These are phyloP conservation scores for Aspergillus phoenicis DNA, from an alignment of 2,329 filamentous ascomycete species.

Conservation along the genomic window DNA sequence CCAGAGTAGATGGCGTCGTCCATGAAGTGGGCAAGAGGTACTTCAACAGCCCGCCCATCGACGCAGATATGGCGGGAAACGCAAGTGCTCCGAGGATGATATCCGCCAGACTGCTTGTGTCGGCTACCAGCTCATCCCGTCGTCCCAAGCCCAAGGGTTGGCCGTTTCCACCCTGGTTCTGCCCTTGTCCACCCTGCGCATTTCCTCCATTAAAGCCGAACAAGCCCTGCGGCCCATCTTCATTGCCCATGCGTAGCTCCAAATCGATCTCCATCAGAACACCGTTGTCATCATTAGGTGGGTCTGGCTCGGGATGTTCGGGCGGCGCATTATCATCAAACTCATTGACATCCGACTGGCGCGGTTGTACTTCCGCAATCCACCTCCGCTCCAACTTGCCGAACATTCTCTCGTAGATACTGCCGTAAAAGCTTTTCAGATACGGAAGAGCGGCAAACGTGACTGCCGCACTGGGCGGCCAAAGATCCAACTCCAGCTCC, in stretches of 20 bases:
- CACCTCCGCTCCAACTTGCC: slow-evolving; percentile 60
- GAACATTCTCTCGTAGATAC: slow-evolving; percentile 63
- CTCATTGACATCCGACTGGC: slow-evolving; percentile 46
- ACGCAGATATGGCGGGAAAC: slow-evolving; percentile 78
- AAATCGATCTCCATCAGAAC: slow-evolving; percentile 54
- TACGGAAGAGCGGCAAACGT: slow-evolving; percentile 69
- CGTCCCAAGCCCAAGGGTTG: slow-evolving; percentile 37
- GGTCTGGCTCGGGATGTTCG: slow-evolving; percentile 35
- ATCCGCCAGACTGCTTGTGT: slow-evolving; percentile 59
- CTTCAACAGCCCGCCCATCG: slow-evolving; percentile 75
- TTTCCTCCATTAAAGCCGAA: slow-evolving; percentile 31
- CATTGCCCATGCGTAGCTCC: slow-evolving; percentile 53
- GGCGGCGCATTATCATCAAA: slow-evolving; percentile 39
- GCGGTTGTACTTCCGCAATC: slow-evolving; percentile 65
- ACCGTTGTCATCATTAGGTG: slow-evolving; percentile 37
- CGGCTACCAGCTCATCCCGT: slow-evolving; percentile 54
- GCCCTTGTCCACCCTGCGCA: slow-evolving; percentile 26
- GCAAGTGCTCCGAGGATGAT: slow-evolving; percentile 70
- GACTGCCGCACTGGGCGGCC: slow-evolving; percentile 68
- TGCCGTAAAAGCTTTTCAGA: slow-evolving; percentile 64
- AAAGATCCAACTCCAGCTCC: slow-evolving; percentile 58
- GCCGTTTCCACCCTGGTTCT: slow-evolving; percentile 27
- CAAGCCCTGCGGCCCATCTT: slow-evolving; percentile 37
- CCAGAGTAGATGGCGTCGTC: slow-evolving; percentile 52
- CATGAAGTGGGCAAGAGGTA: slow-evolving; percentile 68